Conservation (phyloP, 768 basidiomycete genomes). For the Tylopilus sp. region DNA sequence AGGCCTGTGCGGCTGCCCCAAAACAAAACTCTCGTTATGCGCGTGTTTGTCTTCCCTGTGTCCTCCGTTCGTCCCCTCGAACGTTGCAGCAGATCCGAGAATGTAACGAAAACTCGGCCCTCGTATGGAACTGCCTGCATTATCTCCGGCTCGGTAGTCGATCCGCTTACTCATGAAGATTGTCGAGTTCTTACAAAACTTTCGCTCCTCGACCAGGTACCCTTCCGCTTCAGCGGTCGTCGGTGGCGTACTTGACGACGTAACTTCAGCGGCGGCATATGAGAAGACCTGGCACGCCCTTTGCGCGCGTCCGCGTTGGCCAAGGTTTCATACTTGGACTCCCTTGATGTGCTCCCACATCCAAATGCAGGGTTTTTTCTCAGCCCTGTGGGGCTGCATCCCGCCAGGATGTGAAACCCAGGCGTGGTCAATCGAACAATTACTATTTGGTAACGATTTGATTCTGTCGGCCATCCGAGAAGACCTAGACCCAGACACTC, state of each 20-base stretch:
- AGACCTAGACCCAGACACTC: constrained; percentile 28
- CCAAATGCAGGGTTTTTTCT: constrained; percentile 21
- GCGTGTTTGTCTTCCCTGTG: constrained; percentile 3
- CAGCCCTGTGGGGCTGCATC: constrained; percentile 18
- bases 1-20: constrained; percentile 29
- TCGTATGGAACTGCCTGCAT: not conserved
- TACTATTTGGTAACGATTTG: constrained; percentile 24
- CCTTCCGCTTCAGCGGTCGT: constrained; percentile 13
- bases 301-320: constrained; percentile 25
- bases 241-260: constrained; percentile 9
- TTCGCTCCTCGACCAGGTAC: constrained; percentile 1
- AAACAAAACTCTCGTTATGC: constrained; percentile 12
- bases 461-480: constrained; percentile 8
- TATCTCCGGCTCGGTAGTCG: constrained; percentile 4
- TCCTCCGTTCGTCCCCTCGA: constrained; percentile 16
- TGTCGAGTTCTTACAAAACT: constrained; percentile 12
- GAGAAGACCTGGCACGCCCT: constrained; percentile 25
- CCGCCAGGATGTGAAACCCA: constrained; percentile 9
- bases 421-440: constrained; percentile 11
- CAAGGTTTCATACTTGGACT: constrained; percentile 14
- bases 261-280: constrained; percentile 15
- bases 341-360: constrained; percentile 14
- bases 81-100: constrained; percentile 20
- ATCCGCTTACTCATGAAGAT: constrained; percentile 1
- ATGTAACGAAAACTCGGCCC: not conserved